Evolutionary conservation across 768 basidiomycete genomes (phyloP).

Genomic region (Dentipellis fragilis): DNA sequence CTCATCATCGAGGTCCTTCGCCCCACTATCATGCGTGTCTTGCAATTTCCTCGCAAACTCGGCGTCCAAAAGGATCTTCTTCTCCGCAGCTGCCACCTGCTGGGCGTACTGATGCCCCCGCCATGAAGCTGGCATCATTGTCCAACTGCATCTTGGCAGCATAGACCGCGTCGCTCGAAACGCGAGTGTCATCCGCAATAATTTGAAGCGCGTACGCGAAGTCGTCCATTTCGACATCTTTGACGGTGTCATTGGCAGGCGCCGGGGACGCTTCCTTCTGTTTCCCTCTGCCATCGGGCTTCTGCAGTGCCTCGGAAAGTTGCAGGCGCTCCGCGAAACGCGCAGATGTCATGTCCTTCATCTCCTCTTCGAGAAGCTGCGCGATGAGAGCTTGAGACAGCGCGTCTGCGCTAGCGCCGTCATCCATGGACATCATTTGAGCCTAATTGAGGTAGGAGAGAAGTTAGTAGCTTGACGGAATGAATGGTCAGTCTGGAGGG

Average conservation of each 20-base stretch:
- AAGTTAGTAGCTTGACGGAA: no score
- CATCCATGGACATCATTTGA: no score
- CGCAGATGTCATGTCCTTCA: conserved; percentile 15
- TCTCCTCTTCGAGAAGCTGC: conserved; percentile 24
- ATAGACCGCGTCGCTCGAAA: conserved; percentile 22
- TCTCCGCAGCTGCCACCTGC: conserved; percentile 26
- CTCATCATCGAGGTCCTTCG: conserved; percentile 16
- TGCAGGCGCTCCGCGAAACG: conserved; percentile 25
- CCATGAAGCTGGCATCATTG: conserved; percentile 16
- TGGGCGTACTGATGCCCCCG: conserved; percentile 26
- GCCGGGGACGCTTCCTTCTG: background rate
- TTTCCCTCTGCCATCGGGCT: background rate
- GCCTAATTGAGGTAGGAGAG: no score
- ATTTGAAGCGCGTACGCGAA: conserved; percentile 17
- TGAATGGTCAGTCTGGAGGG: no score
- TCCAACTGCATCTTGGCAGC: conserved; percentile 24
- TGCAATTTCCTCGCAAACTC: conserved; percentile 28
- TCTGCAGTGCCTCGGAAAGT: conserved; percentile 21
- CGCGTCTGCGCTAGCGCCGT: conserved; percentile 10
- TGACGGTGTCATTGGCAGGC: conserved; percentile 6
- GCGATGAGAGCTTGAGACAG: conserved; percentile 25
- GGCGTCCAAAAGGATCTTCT: conserved; percentile 25
- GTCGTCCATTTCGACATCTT: conserved; percentile 16
- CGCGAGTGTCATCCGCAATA: conserved; percentile 19
- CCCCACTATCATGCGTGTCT: conserved; percentile 18